These are phyloP conservation scores for Rosa lucieae DNA, from an alignment of 306 rosid species.

Conservation along the genomic window DNA sequence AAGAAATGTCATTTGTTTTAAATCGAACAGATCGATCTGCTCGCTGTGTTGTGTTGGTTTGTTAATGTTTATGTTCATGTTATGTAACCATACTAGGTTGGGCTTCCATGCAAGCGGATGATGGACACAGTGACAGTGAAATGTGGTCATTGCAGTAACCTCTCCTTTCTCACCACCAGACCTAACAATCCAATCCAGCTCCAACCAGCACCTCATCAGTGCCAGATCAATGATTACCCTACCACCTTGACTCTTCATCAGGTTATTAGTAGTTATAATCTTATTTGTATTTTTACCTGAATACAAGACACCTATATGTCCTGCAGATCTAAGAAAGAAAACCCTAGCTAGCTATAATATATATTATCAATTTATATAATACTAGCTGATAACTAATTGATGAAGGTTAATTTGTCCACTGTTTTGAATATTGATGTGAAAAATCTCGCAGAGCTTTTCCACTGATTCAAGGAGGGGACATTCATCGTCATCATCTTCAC, in stretches of 20 bases:
- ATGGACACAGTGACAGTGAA: slow-evolving; percentile 96
- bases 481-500: slow-evolving; percentile 57
- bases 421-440: neutral
- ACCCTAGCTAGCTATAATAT: slow-evolving; percentile 3
- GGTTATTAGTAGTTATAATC: slow-evolving; percentile 38
- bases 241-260: slow-evolving; percentile 59
- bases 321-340: neutral
- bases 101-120: slow-evolving; percentile 85
- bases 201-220: slow-evolving; percentile 39
- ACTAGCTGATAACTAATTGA: neutral
- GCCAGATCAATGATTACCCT: slow-evolving; percentile 56
- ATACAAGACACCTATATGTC: neutral
- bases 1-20: neutral
- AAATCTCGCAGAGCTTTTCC: slow-evolving; percentile 58
- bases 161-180: slow-evolving; percentile 83
- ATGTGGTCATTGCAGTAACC: slow-evolving; percentile 97
- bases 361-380: neutral
- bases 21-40: neutral
- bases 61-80: slow-evolving; percentile 2
- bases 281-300: neutral
- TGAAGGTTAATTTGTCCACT: neutral
- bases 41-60: neutral
- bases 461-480: slow-evolving; percentile 56
- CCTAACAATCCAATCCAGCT: slow-evolving; percentile 46
- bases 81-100: slow-evolving; percentile 56